Percentiles rank a stretch among this genome's conserved stretches.
These are phyloP conservation scores for Meira miltonrushii DNA, from an alignment of 1,284 basidiomycete genomes.

Conservation along the genomic window DNA sequence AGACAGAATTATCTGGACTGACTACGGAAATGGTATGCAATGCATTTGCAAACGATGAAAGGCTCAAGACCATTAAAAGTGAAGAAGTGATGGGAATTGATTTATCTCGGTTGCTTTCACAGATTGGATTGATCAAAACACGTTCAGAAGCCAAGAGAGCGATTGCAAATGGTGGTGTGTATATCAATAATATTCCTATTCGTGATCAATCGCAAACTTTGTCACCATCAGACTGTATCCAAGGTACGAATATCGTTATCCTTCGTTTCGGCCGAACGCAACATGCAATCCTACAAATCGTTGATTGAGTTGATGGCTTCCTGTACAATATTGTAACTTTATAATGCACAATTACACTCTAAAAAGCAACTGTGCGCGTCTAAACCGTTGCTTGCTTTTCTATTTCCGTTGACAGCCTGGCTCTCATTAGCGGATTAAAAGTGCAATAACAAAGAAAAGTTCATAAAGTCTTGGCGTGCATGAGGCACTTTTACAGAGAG, in stretches of 20 bases:
- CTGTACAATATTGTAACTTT: background rate
- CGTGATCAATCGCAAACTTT: constrained; percentile 3
- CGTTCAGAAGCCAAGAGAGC: constrained; percentile 10
- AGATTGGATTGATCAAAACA: constrained; percentile 12
- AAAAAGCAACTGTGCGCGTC: too few species aligned
- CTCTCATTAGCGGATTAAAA: too few species aligned
- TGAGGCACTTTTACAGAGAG: too few species aligned
- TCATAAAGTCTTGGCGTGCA: too few species aligned
- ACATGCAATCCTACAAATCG: constrained; percentile 14
- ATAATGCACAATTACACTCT: background rate
- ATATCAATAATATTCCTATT: constrained; percentile 15
- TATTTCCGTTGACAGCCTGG: too few species aligned
- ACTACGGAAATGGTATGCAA: constrained; percentile 57
- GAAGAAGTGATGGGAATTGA: background rate
- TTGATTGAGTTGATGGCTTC: background rate
- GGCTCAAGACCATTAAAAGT: constrained; percentile 22
- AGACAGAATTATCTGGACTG: constrained; percentile 57
- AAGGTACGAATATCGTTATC: constrained; percentile 12
- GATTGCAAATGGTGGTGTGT: constrained; percentile 16
- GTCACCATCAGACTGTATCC: background rate
- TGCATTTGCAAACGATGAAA: constrained; percentile 63
- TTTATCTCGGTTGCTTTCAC: constrained; percentile 4
- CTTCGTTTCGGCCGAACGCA: constrained; percentile 17
- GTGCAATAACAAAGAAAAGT: too few species aligned
- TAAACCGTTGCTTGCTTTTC: too few species aligned